Evolutionary conservation across 1,284 basidiomycete genomes (phyloP).

Genomic region (Naganishia cerealis): DNA sequence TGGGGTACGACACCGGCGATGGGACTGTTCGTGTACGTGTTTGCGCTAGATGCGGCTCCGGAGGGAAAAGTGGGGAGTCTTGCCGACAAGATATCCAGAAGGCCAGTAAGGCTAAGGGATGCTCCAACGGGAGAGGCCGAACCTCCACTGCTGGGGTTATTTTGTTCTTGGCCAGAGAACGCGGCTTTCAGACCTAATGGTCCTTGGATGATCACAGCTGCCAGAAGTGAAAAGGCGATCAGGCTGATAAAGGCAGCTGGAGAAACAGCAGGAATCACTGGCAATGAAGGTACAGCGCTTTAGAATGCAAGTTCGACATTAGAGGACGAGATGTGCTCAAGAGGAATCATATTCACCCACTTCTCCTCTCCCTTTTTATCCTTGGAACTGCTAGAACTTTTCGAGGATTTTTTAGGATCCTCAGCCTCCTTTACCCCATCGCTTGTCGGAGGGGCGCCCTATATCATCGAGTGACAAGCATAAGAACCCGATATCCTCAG

Average conservation of each 20-base stretch:
- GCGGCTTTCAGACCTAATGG: constrained; percentile 25
- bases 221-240: constrained; percentile 20
- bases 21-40: not conserved
- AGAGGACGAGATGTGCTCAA: not conserved
- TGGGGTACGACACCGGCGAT: not conserved
- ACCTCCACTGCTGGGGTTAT: too few relatives aligned
- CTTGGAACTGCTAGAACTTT: constrained; percentile 8
- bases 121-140: not conserved
- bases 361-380: constrained; percentile 1
- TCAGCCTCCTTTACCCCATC: not conserved
- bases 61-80: not conserved
- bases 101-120: not conserved
- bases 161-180: constrained; percentile 11
- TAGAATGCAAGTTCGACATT: not conserved
- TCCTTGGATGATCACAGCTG: constrained; percentile 28
- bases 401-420: constrained; percentile 1
- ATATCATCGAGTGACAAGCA: not conserved
- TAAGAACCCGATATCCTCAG: not conserved
- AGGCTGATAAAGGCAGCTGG: constrained; percentile 28
- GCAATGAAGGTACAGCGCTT: not conserved
- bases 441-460: not conserved
- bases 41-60: not conserved
- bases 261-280: constrained; percentile 17
- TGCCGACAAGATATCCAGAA: constrained; percentile 11
- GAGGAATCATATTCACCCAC: not conserved